phyloP scores from a whole-genome alignment of 805 yeast genomes.

The Wickerhamiella lipophila region DNA sequence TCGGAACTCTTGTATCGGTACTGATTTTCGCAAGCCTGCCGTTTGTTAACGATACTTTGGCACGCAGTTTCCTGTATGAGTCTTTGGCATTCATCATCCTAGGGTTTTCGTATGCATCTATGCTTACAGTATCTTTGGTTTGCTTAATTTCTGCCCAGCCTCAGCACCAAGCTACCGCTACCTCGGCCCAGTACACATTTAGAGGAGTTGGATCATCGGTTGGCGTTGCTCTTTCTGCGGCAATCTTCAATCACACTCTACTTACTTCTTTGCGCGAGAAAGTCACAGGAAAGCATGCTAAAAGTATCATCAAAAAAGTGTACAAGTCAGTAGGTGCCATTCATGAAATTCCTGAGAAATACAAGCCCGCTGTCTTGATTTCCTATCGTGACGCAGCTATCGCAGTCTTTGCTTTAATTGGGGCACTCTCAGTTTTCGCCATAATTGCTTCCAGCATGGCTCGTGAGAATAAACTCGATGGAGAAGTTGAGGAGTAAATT shows the following conservation, averaged over 20 bases:
- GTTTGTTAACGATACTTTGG: conserved; percentile 39
- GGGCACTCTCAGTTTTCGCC: conserved; percentile 33
- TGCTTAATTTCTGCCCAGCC: conserved; percentile 64
- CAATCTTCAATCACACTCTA: conserved; percentile 47
- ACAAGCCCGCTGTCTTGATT: conserved; percentile 31
- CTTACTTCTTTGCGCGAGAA: conserved; percentile 22
- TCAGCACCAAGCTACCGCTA: conserved; percentile 67
- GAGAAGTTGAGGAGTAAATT: background rate
- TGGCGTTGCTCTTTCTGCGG: conserved; percentile 60
- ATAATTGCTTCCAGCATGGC: conserved; percentile 34
- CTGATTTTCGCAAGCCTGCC: conserved; percentile 26
- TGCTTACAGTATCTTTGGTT: conserved; percentile 57
- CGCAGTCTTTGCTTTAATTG: conserved; percentile 37
- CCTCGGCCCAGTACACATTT: conserved; percentile 81
- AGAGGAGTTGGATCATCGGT: conserved; percentile 75
- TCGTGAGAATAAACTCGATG: conserved; percentile 30
- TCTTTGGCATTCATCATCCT: conserved; percentile 31
- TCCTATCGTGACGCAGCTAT: conserved; percentile 34
- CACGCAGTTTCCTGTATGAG: conserved; percentile 45
- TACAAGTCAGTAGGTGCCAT: conserved; percentile 41
- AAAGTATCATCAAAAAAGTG: conserved; percentile 31
- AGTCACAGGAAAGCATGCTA: conserved; percentile 37
- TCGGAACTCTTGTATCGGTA: conserved; percentile 38
- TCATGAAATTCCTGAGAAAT: conserved; percentile 35
- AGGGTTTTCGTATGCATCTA: conserved; percentile 54